Base-by-base conservation (phyloP, 768 basidiomycete species). In the Boletus tylopilopsis region DNA sequence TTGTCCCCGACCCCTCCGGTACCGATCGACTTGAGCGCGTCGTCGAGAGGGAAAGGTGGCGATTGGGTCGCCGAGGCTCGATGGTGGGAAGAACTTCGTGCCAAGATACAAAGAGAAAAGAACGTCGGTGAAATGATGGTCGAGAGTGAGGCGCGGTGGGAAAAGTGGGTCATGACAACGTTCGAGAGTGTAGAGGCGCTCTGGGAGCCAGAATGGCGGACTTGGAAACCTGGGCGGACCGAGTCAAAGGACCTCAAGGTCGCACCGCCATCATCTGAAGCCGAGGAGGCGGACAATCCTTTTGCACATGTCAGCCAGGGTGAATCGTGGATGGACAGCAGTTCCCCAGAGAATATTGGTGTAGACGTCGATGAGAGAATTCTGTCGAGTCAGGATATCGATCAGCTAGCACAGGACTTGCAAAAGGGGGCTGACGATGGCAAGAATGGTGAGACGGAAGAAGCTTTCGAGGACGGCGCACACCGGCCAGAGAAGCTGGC, bases 131-230 rank as follows among this genome's bases (percentile, higher is more conserved):
- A 61, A 19, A 51, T 50, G 40, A 55, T 62, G 30, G 55, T 62
- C 4, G 55, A 64, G 37, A 47, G 40, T 21, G 63, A 51, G 24
- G 57, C 54, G 24, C 62, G 68, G 16, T 93, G 90, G 90, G 83
- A 87, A 59, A 71, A 72, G 53, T 84, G 79, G 76, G 80, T 90
- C 24, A 87, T 90, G 83, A 87, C 92, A 7, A 81, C 87, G 0
- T 97, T 96, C 60, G 87, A 96, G 69, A 94, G 93, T 57, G 74
- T 89, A 22, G 88, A 94, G 68, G 87, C 84, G 1, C 75, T 94
- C 10, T 96, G 93, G 93, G 84, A 87, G 62, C 68, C 76, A 30
- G 56, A 73, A 46, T 78, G 74, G 64, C 81, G 69, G 4, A 72
- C 70, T 10, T 86, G 86, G 85, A 79, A 66, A 60, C 81, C 84